Percentiles rank a stretch among this genome's conserved stretches.
These are phyloP conservation scores for Sophora flavescens DNA, from an alignment of 306 rosid genomes.

Conservation along the genomic window DNA sequence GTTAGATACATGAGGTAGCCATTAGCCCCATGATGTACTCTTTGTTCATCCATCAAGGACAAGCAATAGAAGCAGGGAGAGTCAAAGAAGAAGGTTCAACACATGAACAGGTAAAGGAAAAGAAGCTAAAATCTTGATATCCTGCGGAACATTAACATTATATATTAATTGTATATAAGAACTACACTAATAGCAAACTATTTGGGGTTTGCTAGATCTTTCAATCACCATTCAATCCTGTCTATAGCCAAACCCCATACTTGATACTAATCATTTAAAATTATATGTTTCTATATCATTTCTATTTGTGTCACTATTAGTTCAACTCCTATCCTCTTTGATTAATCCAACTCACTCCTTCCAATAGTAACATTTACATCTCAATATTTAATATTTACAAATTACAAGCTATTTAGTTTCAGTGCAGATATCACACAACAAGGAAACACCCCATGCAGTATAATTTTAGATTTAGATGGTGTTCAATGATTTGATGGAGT, in stretches of 20 bases:
- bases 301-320: background rate
- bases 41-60: background rate
- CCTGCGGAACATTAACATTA: slow-evolving; percentile 6
- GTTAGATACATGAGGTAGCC: background rate
- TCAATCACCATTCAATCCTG: background rate
- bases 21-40: background rate
- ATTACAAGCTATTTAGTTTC: background rate
- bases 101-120: slow-evolving; percentile 8
- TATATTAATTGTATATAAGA: background rate
- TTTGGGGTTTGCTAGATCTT: slow-evolving; percentile 4
- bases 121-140: background rate
- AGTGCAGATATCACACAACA: slow-evolving; percentile 11
- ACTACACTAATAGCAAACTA: background rate
- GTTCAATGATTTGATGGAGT: slow-evolving; percentile 33
- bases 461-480: slow-evolving; percentile 12
- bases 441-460: slow-evolving; percentile 9
- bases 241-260: background rate
- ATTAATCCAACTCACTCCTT: background rate
- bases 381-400: background rate
- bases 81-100: slow-evolving; percentile 23
- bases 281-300: background rate
- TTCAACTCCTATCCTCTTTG: slow-evolving; percentile 15
- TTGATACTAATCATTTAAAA: background rate
- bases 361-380: background rate
- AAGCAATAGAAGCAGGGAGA: background rate